Evolutionary conservation across 1,284 basidiomycete genomes (phyloP).

Genomic region (Volvariella volvacea): DNA sequence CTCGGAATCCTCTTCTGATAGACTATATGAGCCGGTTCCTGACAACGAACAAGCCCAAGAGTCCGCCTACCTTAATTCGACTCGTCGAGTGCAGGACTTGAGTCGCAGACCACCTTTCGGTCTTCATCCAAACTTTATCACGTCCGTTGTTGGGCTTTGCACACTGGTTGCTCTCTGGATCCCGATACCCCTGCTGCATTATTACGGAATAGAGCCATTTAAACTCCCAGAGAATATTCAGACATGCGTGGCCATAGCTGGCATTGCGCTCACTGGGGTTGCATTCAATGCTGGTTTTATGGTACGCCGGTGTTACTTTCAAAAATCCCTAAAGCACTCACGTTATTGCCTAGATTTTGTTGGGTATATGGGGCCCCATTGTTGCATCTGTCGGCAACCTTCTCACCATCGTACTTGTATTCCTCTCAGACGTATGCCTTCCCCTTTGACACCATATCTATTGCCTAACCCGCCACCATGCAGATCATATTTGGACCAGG

Average conservation of each 20-base stretch:
- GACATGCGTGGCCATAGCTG: conserved; percentile 44
- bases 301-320: conserved; percentile 32
- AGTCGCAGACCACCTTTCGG: conserved; percentile 53
- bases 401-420: conserved; percentile 77
- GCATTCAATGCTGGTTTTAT: conserved; percentile 75
- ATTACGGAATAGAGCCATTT: conserved; percentile 51
- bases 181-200: conserved; percentile 64
- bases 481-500: conserved; percentile 50
- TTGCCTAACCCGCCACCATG: conserved; percentile 2
- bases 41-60: conserved; percentile 24
- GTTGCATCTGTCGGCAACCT: conserved; percentile 79
- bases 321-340: conserved; percentile 1
- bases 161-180: conserved; percentile 68
- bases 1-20: conserved; percentile 32
- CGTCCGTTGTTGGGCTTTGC: conserved; percentile 58
- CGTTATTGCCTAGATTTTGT: conserved; percentile 45
- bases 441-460: not conserved
- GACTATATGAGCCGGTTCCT: conserved; percentile 38
- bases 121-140: conserved; percentile 71
- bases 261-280: conserved; percentile 60
- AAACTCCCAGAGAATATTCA: conserved; percentile 41
- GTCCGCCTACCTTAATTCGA: conserved; percentile 38
- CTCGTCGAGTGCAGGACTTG: not conserved
- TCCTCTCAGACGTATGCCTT: conserved; percentile 55
- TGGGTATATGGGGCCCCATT: conserved; percentile 81